Evolutionary conservation across 1,284 basidiomycete genomes (phyloP), one percentile per base, ranked within the genome.

Genomic region (Rugosomyces carneus): DNA sequence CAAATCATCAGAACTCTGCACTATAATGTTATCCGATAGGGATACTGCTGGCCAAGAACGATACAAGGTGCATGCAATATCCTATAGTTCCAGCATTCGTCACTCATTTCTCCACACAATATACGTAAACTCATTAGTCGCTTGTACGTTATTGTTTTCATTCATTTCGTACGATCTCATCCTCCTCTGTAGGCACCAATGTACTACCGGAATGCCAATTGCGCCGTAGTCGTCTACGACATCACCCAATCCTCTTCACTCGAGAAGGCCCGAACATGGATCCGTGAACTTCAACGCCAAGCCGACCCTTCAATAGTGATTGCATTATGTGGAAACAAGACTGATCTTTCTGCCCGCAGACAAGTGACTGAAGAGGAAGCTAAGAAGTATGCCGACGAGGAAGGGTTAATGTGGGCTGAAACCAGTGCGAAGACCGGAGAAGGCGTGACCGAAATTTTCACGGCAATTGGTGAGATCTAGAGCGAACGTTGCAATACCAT

Each of bases 201-300:
- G 85, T 91, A 92, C 69, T 92, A 92, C 66, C 84, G 89, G 55
- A 91, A 90, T 57, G 89, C 89, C 58, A 87, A 90, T 60, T 91
- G 88, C 57, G 88, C 88, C 20, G 87, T 91, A 20, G 88, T 90
- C 37, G 88, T 90, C 24, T 91, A 90, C 60, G 87, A 90, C 64
- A 90, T 90, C 64, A 94, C 91, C 11, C 90, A 93, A 67, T 66
- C 81, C 20, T 72, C 87, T 34, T 84, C 94, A 6, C 81, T 98
- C 49, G 93, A 97, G 71, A 97, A 97, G 69, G 94, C 94, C 37
- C 89, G 90, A 59, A 86, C 88, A 55, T 98, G 94, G 94, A 95
- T 98, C 57, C 81, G 89, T 50, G 94, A 97, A 66, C 81, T 98
- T 8, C 93, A 97, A 65, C 89, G 94, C 49, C 94, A 98, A 71